Percentiles rank a stretch among this genome's conserved stretches.
Evolutionary conservation across 169 alveolate genomes (phyloP).

Genomic region (Eimeria acervulina): DNA sequence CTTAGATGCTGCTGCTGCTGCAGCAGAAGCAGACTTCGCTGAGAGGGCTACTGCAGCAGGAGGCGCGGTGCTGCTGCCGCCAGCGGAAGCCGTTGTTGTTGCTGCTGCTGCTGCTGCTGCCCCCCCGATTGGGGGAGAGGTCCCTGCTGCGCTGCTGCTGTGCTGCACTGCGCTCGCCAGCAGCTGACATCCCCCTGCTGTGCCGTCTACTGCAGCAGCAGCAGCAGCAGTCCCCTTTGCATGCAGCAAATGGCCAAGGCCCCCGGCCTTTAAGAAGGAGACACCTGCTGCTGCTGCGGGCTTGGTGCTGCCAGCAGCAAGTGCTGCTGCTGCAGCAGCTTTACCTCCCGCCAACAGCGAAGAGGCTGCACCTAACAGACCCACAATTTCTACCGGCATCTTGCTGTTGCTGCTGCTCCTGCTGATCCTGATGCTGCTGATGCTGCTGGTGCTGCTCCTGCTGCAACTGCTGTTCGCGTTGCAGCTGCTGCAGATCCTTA

Average conservation of each 20-base stretch:
- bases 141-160: neutral
- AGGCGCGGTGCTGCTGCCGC: conserved; percentile 1
- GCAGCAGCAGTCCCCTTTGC: no score
- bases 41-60: neutral
- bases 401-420: neutral
- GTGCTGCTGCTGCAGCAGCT: conserved; percentile 17
- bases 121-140: neutral
- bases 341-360: conserved; percentile 6
- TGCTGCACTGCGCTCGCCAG: conserved; percentile 15
- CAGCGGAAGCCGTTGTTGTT: neutral
- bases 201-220: neutral
- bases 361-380: conserved; percentile 4
- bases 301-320: conserved; percentile 40
- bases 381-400: neutral
- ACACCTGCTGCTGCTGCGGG: neutral
- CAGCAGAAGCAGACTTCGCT: conserved; percentile 29
- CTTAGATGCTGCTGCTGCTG: conserved; percentile 31
- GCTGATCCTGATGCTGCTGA: neutral
- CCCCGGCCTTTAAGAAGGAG: no score
- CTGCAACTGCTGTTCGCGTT: no score
- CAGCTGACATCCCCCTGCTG: conserved; percentile 48
- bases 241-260: no score
- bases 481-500: no score
- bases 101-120: neutral
- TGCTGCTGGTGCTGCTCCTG: no score